These are phyloP conservation scores for Phytopythium litorale DNA, from an alignment of 352 stramenopile genomes.

Conservation along the genomic window DNA sequence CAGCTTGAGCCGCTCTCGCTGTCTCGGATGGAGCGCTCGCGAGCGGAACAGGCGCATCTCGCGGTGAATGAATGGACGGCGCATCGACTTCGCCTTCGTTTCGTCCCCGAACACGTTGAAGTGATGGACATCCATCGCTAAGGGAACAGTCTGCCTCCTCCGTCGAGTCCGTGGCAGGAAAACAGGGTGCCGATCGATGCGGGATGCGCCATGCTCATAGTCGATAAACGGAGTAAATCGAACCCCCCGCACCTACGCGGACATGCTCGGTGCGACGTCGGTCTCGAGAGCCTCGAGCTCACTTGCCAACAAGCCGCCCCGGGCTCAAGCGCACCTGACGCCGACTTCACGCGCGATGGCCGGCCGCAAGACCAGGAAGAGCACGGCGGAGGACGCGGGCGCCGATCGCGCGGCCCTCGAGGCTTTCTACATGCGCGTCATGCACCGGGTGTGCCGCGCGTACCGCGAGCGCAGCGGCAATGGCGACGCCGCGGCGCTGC, in stretches of 20 bases:
- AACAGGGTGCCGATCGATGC: background rate
- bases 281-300: background rate
- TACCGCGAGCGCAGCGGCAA: constrained; percentile 30
- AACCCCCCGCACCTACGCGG: background rate
- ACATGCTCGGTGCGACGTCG: background rate
- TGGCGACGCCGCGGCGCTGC: constrained; percentile 9
- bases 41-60: too few relatives aligned
- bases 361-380: background rate
- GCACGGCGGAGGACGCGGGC: background rate
- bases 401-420: constrained; percentile 14
- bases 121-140: background rate
- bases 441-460: constrained; percentile 45
- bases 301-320: background rate
- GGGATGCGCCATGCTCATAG: background rate
- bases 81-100: background rate
- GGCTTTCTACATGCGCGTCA: constrained; percentile 57
- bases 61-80: too few relatives aligned
- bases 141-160: background rate
- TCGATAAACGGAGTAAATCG: too few relatives aligned
- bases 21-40: too few relatives aligned
- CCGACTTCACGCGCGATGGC: too few relatives aligned
- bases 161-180: background rate
- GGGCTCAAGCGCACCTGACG: background rate
- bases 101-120: background rate
- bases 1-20: too few relatives aligned